Evolutionary conservation across 352 stramenopile species (phyloP), one percentile per base, ranked within the genome.

Genomic region (Poterioochromonas sp.): DNA sequence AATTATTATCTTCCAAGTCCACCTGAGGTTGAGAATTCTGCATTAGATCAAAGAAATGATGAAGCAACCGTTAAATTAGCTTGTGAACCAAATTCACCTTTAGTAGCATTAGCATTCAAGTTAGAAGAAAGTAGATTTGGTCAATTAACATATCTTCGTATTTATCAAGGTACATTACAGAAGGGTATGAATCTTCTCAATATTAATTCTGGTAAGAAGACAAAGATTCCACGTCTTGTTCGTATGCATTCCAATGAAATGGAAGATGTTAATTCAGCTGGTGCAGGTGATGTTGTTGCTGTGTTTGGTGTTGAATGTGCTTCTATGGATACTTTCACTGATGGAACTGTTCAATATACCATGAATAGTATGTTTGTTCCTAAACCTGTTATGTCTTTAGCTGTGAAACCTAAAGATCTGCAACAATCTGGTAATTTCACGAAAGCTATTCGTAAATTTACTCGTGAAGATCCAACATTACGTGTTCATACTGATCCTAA

Each of bases 221-320:
- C 98, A 80, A 98, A 98, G 83, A 88, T 99, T 76, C 91, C 94
- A 54, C 90, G 95, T 41, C 92, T 99, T 54, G 95, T 99, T 71
- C 92, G 97, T 76, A 99, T 99, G 95, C 95, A 99, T 88, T 96
- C 93, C 49, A 94, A 98, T 84, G 95, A 99, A 80, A 99, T 99
- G 96, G 91, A 98, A 87, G 95, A 99, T 80, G 95, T 98, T 64
- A 89, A 97, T 32, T 89, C 93, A 81, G 94, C 94, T 54, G 84
- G 88, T 43, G 88, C 93, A 51, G 95, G 95, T 70, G 95, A 98
- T 83, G 95, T 99, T 68, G 92, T 95, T 8, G 94, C 95, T 73
- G 98, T 98, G 90, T 99, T 99, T 83, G 96, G 96, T 76, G 89
- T 99, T 41, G 96, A 99, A 82, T 99, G 96, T 83, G 91, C 90